phyloP scores from a whole-genome alignment of 805 yeast species.

The Suhomyces kilbournensis region DNA sequence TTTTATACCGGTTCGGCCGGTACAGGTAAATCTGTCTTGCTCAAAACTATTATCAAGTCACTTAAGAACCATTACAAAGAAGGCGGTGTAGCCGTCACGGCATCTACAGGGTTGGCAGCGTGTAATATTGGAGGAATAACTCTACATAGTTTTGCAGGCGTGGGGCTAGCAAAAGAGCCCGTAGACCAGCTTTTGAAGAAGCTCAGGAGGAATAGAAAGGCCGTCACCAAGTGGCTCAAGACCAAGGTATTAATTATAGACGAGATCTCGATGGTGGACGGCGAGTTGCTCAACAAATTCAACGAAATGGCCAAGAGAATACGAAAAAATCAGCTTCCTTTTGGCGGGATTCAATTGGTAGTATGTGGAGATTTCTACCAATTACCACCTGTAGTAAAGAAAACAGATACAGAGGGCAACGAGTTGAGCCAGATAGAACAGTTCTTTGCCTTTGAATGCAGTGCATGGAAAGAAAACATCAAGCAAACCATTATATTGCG shows the following conservation, averaged over 20 bases:
- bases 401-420: constrained; percentile 25
- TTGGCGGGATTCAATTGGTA: constrained; percentile 78
- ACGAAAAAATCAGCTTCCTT: constrained; percentile 49
- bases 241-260: constrained; percentile 66
- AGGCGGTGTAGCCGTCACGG: constrained; percentile 68
- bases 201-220: constrained; percentile 50
- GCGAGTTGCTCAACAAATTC: constrained; percentile 59
- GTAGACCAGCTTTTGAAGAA: constrained; percentile 46
- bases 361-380: constrained; percentile 83
- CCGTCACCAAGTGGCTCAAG: constrained; percentile 51
- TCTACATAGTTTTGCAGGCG: constrained; percentile 72
- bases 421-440: constrained; percentile 19
- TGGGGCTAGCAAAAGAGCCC: constrained; percentile 66
- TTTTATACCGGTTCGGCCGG: constrained; percentile 99
- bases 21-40: constrained; percentile 92
- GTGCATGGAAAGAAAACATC: constrained; percentile 59
- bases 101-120: constrained; percentile 84
- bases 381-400: constrained; percentile 65
- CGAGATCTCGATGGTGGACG: constrained; percentile 81
- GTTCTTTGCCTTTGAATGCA: constrained; percentile 63
- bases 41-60: constrained; percentile 58
- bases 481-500: constrained; percentile 54
- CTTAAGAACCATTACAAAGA: constrained; percentile 44
- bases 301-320: constrained; percentile 56
- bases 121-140: constrained; percentile 80